Conservation (phyloP, 2,329 filamentous ascomycete species). For the Lizonia empirigonia region DNA sequence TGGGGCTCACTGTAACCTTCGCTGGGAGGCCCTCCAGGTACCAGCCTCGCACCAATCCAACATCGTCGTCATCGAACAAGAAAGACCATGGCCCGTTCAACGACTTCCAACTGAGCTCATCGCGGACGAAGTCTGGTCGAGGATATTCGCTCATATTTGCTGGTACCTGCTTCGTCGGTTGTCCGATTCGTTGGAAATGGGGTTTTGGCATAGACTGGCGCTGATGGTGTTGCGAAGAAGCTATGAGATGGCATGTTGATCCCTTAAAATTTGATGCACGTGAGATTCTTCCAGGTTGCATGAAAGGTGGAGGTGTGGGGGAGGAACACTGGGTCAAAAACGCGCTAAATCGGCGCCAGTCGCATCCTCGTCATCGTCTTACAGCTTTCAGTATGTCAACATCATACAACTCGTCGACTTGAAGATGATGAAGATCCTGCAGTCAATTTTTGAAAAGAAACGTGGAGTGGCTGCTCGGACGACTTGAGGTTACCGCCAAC, state of each 20-base stretch:
- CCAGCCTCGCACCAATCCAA: conserved; percentile 61
- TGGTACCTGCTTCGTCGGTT: background rate
- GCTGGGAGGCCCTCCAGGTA: conserved; percentile 58
- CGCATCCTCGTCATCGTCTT: no score
- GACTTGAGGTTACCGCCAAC: no score
- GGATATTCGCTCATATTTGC: conserved; percentile 55
- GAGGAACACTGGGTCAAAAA: conserved; percentile 6
- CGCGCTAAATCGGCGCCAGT: background rate
- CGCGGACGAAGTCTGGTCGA: conserved; percentile 67
- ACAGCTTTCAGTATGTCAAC: no score
- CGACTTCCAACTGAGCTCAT: conserved; percentile 61
- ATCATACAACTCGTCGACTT: no score
- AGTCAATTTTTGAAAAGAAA: no score
- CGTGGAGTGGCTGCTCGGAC: no score
- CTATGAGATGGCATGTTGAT: conserved; percentile 1
- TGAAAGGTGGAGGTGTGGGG: conserved; percentile 14
- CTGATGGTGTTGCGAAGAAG: background rate
- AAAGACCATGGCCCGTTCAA: conserved; percentile 70
- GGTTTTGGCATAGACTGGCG: background rate
- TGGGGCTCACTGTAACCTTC: conserved; percentile 40
- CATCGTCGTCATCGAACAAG: conserved; percentile 68
- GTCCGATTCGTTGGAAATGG: background rate
- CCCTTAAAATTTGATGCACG: conserved; percentile 14
- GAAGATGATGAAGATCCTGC: no score
- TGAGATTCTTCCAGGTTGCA: conserved; percentile 7